Evolutionary conservation across 805 yeast genomes (phyloP), one percentile per base, ranked within the genome.

Genomic region (Candida berthetii): DNA sequence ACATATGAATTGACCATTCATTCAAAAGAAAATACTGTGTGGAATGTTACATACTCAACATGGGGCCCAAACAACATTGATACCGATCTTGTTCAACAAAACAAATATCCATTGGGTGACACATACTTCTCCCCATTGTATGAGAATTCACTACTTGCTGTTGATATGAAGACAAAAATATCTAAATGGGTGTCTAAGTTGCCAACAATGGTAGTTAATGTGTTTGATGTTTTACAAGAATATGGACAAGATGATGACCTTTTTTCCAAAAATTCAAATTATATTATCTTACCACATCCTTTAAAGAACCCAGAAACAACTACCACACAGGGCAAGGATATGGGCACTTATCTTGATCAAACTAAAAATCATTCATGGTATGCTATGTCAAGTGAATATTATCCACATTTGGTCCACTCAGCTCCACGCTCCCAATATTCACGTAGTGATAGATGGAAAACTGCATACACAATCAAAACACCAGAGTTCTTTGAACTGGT

Each of bases 61-160:
- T 93, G 97, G 96, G 95, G 93, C 9, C 95, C 96, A 36, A 91
- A 91, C 59, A 80, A 86, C 48, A 66, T 89, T 40, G 96, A 91
- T 59, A 58, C 58, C 13, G 72, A 67, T 43, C 59, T 78, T 34
- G 68, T 67, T 3, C 52, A 54, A 31, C 79, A 78, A 48, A 73
- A 76, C 46, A 64, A 65, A 37, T 67, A 70, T 18, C 79, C 95
- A 3, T 58, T 71, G 15, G 98, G 90, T 60, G 80, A 81, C 29
- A 64, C 88, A 3, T 85, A 84, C 49, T 78, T 91, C 47, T 81
- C 91, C 6, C 95, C 97, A 1, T 80, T 87, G 55, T 86, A 84
- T 54, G 95, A 88, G 57, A 79, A 75, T 42, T 77, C 95, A 0
- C 60, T 91, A 14, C 60, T 90, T 42, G 96, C 95, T 0, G 73